Evolutionary conservation across 2,329 filamentous ascomycete species (phyloP).

Genomic region (Venturia asperata): DNA sequence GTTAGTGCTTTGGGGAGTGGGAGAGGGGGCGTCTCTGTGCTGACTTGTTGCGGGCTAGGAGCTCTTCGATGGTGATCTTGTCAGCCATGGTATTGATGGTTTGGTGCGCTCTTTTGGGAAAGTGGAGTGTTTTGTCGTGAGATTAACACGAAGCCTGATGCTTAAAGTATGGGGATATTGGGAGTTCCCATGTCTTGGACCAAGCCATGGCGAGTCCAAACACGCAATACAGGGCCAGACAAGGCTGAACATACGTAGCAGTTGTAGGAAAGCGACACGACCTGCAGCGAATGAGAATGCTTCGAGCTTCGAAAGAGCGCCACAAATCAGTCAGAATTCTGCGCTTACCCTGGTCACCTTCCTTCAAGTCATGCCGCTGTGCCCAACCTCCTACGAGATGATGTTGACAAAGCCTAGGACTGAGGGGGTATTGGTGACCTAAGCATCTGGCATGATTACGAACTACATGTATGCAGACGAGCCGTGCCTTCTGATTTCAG

Average conservation of each 20-base stretch:
- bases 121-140: neutral
- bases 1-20: too few relatives aligned
- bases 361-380: neutral
- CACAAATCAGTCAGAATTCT: neutral
- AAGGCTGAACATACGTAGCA: neutral
- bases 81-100: constrained; percentile 4
- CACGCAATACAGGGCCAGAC: neutral
- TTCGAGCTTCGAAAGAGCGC: neutral
- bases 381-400: neutral
- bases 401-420: neutral
- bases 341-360: neutral
- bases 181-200: neutral
- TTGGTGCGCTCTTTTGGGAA: neutral
- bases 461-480: neutral
- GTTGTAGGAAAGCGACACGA: neutral
- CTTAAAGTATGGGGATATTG: neutral
- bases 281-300: neutral
- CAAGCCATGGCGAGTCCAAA: neutral
- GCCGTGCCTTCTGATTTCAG: neutral
- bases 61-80: constrained; percentile 15
- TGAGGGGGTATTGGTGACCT: neutral
- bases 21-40: neutral
- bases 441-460: constrained; percentile 4
- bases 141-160: neutral
- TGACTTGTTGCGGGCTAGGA: constrained; percentile 17